Evolutionary conservation across 2,329 filamentous ascomycete genomes (phyloP), one percentile per base, ranked within the genome.

Genomic region (Neonectria hederae): DNA sequence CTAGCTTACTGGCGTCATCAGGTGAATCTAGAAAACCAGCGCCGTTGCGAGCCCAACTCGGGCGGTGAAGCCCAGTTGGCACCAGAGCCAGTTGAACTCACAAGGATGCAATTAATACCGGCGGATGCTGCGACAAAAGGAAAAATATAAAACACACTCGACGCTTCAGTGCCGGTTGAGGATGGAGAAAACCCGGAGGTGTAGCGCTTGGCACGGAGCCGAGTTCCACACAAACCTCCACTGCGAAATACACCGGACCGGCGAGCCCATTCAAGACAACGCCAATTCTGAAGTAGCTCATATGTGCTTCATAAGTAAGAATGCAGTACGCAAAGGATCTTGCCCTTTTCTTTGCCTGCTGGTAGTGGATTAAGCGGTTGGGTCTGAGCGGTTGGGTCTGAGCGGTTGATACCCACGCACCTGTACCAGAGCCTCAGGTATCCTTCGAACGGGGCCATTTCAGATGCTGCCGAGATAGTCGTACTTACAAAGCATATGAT

Each of bases 1-100:
- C 60, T 60, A 65, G 46, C 54, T 63, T 55, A 62, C 65, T 62
- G 48, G 68, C 59, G 65, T 69, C 63, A 67, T 68, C 59, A 67
- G 66, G 63, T 59, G 49, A 56, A 59, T 54, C 30, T 13, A 13
- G 24, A 17, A 51, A 45, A 55, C 10, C 45, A 40, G 5, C 35
- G 38, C 32, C 45, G 32, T 42, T 45, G 26, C 45, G 35, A 62
- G 52, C 45, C 35, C 40, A 30, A 55, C 38, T 40, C 54, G 19
- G 40, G 53, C 53, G 57, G 62, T 65, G 57, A 65, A 65, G 58
- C 57, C 54, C 46, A 57, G 53, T 35, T 57, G 38, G 42, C n/a
- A 8, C 17, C 35, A 43, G 11, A 14, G 8, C 17, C n/a, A 32
- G n/a, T 32, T 32, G n/a, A 19, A 3, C 3, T 32, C 52, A 26